Base-by-base conservation (phyloP, 192 early-diverging fungal species). In the Oehlia diaphana region DNA sequence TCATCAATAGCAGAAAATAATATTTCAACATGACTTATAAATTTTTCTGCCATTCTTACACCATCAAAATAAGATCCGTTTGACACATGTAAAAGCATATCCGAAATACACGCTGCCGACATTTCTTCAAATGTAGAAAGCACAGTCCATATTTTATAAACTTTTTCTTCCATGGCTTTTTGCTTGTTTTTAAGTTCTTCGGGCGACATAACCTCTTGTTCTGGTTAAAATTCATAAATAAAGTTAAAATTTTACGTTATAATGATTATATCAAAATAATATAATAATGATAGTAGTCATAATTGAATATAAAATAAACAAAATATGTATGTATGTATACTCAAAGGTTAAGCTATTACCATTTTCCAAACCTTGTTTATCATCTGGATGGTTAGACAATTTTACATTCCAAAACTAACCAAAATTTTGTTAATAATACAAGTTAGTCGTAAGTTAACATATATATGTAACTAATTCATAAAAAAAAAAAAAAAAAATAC, bases 121-220 rank as follows among this genome's bases (percentile, higher is more conserved):
- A 95, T 95, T 83, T 99, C 98, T 88, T 99, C 98, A 89, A 96
- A 99, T 9, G 92, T 93, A 12, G 95, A 96, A 42, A 98, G 88
- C 7, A 99, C 95, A 16, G 91, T 91, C 89, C 96, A 93, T 63
- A 99, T 97, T 65, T 91, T 86, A 74, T 92, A 94, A 21, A 95
- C 95, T 82, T 96, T 95, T 81, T 97, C 93, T 79, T 97, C 94
- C 81, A 90, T 94, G 16, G 84, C 85, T 73, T 91, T 86, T 79
- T 96, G 93, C 21, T 88, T 83, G 49, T 81, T 62, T 82, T 86
- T 86, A 14, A 86, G 81, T 69, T 90, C 87, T 53, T 83, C 89
- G 69, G 84, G 80, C 37, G 76, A 65, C 33, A 63, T 83, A 63
- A 26, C 28, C 23, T 81, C 81, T 9, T 23, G 9, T 64, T 16